Conservation (phyloP, 139 green algal species). For the Klebsormidium nitens region DNA sequence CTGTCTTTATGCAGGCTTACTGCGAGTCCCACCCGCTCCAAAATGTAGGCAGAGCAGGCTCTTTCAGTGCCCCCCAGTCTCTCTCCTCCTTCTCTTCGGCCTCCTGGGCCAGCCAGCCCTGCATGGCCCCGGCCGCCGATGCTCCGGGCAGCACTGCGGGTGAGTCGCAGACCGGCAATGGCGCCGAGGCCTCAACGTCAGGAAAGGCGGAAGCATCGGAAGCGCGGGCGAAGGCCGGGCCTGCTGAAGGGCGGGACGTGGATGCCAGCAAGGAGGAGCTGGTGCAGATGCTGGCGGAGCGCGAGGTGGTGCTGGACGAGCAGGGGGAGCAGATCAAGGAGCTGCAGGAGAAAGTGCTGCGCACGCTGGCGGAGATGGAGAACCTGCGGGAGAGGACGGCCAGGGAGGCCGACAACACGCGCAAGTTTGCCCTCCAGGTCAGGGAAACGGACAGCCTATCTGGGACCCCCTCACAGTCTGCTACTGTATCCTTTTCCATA, state of each 20-base stretch:
- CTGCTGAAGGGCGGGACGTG: neutral
- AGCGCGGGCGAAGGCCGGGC: no score
- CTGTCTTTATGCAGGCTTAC: no score
- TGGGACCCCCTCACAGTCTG: neutral
- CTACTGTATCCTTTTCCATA: neutral
- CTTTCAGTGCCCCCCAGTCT: neutral
- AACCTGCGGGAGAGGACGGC: constrained; percentile 74
- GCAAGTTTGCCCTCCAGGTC: constrained; percentile 82
- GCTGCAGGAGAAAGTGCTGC: constrained; percentile 65
- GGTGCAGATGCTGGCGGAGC: constrained; percentile 6
- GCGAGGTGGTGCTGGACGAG: constrained; percentile 3
- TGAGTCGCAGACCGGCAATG: no score
- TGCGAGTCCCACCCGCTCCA: no score
- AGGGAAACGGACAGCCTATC: neutral
- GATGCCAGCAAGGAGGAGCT: constrained; percentile 1
- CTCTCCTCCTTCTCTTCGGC: neutral
- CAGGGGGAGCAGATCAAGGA: constrained; percentile 19
- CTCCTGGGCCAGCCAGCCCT: neutral
- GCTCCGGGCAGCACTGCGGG: no score
- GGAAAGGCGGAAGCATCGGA: no score
- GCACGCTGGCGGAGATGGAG: constrained; percentile 85
- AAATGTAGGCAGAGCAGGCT: no score
- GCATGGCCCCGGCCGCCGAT: no score
- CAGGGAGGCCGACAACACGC: constrained; percentile 57
- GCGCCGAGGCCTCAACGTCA: no score